Conservation (phyloP, 176 grass and related monocot genomes). For the Pharus latifolius region DNA sequence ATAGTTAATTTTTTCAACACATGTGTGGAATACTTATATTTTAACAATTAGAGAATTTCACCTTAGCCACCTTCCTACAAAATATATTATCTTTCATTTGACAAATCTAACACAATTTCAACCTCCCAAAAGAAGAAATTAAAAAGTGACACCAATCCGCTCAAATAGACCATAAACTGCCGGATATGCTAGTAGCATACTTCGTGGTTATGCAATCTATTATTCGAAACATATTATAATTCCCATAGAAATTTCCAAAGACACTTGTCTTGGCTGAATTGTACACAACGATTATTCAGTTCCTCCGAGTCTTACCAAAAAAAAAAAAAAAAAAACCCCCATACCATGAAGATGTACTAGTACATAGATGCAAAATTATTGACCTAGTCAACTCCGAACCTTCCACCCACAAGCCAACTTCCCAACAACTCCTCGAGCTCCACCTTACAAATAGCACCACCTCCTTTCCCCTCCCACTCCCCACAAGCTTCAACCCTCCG, state of each 20-base stretch:
- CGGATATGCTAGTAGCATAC: neutral
- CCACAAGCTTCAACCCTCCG: neutral
- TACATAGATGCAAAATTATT: neutral
- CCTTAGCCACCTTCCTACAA: too few species aligned
- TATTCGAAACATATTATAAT: neutral
- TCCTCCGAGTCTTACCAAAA: neutral
- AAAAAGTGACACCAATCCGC: neutral
- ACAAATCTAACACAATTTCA: too few species aligned
- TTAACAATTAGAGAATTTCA: too few species aligned
- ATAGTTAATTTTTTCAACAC: too few species aligned
- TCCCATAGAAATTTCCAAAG: neutral
- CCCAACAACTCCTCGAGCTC: constrained; percentile 28
- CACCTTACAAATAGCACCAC: neutral
- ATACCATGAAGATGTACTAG: neutral
- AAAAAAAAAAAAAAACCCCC: neutral
- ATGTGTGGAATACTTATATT: too few species aligned
- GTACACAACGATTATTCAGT: constrained; percentile 7
- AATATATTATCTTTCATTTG: too few species aligned
- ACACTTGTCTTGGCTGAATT: neutral
- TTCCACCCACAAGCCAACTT: constrained; percentile 6
- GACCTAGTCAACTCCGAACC: constrained; percentile 9
- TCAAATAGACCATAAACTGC: neutral
- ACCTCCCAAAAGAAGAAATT: too few species aligned
- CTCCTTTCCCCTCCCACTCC: neutral
- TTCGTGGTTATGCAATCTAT: neutral